Conservation (phyloP, 2,329 filamentous ascomycete species). For the Cercospora beticola region DNA sequence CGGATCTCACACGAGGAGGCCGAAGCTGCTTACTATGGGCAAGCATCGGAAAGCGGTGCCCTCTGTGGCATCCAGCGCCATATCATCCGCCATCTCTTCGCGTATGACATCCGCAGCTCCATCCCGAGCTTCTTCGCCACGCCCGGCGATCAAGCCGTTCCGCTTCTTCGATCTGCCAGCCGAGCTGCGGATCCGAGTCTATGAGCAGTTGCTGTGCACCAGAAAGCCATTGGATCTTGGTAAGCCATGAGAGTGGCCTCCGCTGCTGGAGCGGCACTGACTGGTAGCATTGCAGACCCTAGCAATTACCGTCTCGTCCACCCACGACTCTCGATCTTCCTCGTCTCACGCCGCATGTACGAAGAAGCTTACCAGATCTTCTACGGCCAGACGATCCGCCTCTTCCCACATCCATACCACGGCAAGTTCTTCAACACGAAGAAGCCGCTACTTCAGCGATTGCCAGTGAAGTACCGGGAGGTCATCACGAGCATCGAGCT, state of each 20-base stretch:
- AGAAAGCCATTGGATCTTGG: slow-evolving; percentile 61
- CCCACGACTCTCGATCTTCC: slow-evolving; percentile 58
- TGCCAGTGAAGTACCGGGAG: slow-evolving; percentile 61
- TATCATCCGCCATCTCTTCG: slow-evolving; percentile 30
- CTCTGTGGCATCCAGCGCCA: slow-evolving; percentile 22
- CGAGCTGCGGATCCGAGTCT: slow-evolving; percentile 69
- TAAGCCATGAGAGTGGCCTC: slow-evolving; percentile 16
- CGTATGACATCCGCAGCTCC: slow-evolving; percentile 26
- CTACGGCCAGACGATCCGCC: slow-evolving; percentile 63
- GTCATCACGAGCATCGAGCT: slow-evolving; percentile 66
- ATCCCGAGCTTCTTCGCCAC: slow-evolving; percentile 30
- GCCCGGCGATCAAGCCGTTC: slow-evolving; percentile 48
- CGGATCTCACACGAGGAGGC: not conserved
- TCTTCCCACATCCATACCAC: slow-evolving; percentile 66
- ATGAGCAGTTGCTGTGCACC: slow-evolving; percentile 61
- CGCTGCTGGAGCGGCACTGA: not conserved
- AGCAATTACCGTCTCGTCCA: slow-evolving; percentile 63
- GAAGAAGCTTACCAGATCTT: slow-evolving; percentile 64
- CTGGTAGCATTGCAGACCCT: slow-evolving; percentile 48
- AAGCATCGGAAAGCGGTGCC: slow-evolving; percentile 18
- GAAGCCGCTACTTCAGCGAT: slow-evolving; percentile 66
- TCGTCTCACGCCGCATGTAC: slow-evolving; percentile 61
- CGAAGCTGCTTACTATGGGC: slow-evolving; percentile 28
- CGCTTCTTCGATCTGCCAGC: slow-evolving; percentile 66
- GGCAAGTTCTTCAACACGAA: slow-evolving; percentile 71